phyloP scores from a whole-genome alignment of 345 rosid genomes.

The Lepidium africanum region DNA sequence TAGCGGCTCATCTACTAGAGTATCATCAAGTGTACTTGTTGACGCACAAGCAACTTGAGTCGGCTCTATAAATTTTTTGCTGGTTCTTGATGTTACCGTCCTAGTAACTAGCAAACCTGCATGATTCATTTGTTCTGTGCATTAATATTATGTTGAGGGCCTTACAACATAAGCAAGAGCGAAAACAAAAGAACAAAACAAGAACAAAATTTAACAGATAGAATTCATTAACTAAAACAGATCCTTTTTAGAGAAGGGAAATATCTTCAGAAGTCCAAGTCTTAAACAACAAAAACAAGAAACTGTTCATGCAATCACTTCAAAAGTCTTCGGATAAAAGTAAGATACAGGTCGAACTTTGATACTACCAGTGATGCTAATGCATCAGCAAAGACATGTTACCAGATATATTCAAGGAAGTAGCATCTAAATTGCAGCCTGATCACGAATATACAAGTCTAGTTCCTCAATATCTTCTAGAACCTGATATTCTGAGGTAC shows the following conservation, averaged over 20 bases:
- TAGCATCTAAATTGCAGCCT: not conserved
- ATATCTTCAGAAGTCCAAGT: not conserved
- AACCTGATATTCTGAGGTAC: slow-evolving; percentile 7
- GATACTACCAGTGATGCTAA: slow-evolving; percentile 2
- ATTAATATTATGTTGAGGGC: not conserved
- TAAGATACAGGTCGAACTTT: not conserved
- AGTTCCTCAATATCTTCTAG: not conserved
- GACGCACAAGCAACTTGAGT: slow-evolving; percentile 32
- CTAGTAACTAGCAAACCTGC: slow-evolving; percentile 54
- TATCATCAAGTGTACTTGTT: slow-evolving; percentile 29
- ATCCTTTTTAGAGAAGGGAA: not conserved
- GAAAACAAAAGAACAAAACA: not conserved
- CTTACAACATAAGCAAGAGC: slow-evolving; percentile 4
- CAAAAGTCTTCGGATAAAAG: not conserved
- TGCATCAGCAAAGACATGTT: slow-evolving; percentile 4
- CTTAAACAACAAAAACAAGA: not conserved
- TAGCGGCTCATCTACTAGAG: slow-evolving; percentile 35
- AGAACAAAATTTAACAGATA: not conserved
- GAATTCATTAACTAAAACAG: not conserved
- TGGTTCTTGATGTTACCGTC: slow-evolving; percentile 37
- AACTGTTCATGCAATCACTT: not conserved
- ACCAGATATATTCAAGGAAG: not conserved
- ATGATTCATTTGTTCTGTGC: slow-evolving; percentile 22
- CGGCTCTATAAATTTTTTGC: slow-evolving; percentile 37
- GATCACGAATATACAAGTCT: not conserved